Evolutionary conservation across 495 filamentous ascomycete species (phyloP), one percentile per base, ranked within the genome.

Genomic region (Penicillium lividum): DNA sequence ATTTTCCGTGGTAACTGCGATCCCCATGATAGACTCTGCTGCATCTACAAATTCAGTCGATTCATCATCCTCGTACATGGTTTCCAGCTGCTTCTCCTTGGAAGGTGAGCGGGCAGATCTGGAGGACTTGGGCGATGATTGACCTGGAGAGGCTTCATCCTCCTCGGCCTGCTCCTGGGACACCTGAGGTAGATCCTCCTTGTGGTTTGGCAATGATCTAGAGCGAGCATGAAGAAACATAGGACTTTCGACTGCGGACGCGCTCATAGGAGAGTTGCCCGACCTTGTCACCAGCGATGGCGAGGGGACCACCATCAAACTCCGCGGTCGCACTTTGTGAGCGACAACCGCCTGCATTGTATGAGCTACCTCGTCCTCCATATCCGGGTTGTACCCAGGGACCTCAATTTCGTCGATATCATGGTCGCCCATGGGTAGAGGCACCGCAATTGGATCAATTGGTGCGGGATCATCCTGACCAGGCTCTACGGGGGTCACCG

Each of bases 391-490:
- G 38, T 88, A 79, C 4, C 86, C 85, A 7, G 88, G 86, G 45
- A 88, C 79, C 59, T 90, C 86, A 43, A 92, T 92, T 66, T 93
- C 88, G 45, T 84, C 79, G 0, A 91, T 71, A 68, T 93, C 90
- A 47, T 89, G 81, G 15, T 84, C 80, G n/a, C 72, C 74, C 46
- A 88, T 73, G 5, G 90, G 89, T 27, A 94, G 68, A 10, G 85
- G 86, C 54, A 88, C 83, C 10, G 69, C 72, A 1, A 78, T 74
- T 7, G 84, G 80, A 57, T 80, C 78, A 11, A 82, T 51, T 9
- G 74, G 60, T 69, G 66, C 13, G 53, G 65, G 5, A 57, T 49
- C 3, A 58, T 56, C 59, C 16, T 51, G 53, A 4, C 51, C 48
- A 27, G 57, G 59, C 61, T 62, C 72, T 47, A 51, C 57, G 43